Base-by-base conservation (phyloP, 306 rosid genomes). In the Elaeagnus macrophylla region DNA sequence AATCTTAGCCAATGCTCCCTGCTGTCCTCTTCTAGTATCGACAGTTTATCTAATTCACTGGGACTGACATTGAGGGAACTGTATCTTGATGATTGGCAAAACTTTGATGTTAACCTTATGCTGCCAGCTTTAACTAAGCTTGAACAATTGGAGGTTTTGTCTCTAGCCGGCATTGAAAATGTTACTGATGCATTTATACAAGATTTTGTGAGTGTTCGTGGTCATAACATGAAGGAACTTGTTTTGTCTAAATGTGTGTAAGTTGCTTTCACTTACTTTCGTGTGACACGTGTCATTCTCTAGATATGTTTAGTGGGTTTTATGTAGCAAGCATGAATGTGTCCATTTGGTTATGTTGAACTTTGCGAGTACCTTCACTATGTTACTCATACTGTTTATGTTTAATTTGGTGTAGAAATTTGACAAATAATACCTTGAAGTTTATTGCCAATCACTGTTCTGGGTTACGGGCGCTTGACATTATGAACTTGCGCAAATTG, bases 1-100 rank as follows among this genome's bases (percentile, higher is more conserved):
- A 80, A 91, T 77, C 72, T 91, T 62, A 82, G 93, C 74, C 93
- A 82, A 67, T 91, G 96, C 73, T 82, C 96, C 71, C 80, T 84
- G 63, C 89, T 91, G 74, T 76, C 95, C 39, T 61, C 53, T 71
- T 59, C 59, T 35, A 65, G 95, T 71, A 54, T 86, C 0, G 6
- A 53, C 41, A 48, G 60, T 62, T 56, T 91, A 64, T 89, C 93
- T 6, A 53, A 76, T 48, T 72, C 89, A 19, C 66, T 86, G 25
- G 96, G 91, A 64, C 73, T 82, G 48, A 32, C 54, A 54, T 65
- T 91, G 70, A 84, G 73, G 75, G 90, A 87, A 69, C 62, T 87
- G 64, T 80, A 82, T 74, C 80, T 91, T 43, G 79, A 81, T 56
- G 82, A 87, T 69, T 91, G 95, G 67, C 77, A 59, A 59, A 57